phyloP scores from a whole-genome alignment of 164 flowering plant species.

The Tetracentron sinense region DNA sequence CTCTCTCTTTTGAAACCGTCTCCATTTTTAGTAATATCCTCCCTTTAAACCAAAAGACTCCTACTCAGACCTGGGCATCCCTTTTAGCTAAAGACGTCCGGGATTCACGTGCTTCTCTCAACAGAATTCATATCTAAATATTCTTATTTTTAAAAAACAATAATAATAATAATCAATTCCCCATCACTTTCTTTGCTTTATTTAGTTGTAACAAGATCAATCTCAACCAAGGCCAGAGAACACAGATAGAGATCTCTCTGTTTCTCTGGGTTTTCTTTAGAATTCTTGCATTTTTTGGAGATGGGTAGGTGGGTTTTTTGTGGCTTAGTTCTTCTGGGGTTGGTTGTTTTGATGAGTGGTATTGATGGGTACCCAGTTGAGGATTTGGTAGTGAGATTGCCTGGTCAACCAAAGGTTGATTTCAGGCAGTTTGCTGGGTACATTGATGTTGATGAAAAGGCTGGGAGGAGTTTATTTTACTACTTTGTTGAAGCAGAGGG shows the following conservation, averaged over 20 bases:
- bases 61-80: neutral
- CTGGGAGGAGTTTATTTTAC: constrained; percentile 88
- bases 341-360: constrained; percentile 20
- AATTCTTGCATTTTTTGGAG: constrained; percentile 1
- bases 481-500: constrained; percentile 84
- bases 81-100: constrained; percentile 3
- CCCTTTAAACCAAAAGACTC: neutral
- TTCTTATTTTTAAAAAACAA: neutral
- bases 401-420: constrained; percentile 79
- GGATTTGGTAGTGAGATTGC: constrained; percentile 70
- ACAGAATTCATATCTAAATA: neutral
- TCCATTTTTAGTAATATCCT: neutral
- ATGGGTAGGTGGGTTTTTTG: constrained; percentile 29
- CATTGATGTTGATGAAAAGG: constrained; percentile 69
- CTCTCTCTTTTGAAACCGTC: neutral
- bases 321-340: constrained; percentile 22
- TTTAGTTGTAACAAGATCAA: neutral
- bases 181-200: neutral
- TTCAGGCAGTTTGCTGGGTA: constrained; percentile 91
- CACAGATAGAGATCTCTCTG: neutral
- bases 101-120: constrained; percentile 2
- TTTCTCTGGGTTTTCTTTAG: neutral
- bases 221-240: neutral
- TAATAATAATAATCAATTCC: neutral
- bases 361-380: constrained; percentile 57